These are phyloP conservation scores for Begonia peltatifolia DNA, from an alignment of 306 rosid genomes.

Conservation along the genomic window DNA sequence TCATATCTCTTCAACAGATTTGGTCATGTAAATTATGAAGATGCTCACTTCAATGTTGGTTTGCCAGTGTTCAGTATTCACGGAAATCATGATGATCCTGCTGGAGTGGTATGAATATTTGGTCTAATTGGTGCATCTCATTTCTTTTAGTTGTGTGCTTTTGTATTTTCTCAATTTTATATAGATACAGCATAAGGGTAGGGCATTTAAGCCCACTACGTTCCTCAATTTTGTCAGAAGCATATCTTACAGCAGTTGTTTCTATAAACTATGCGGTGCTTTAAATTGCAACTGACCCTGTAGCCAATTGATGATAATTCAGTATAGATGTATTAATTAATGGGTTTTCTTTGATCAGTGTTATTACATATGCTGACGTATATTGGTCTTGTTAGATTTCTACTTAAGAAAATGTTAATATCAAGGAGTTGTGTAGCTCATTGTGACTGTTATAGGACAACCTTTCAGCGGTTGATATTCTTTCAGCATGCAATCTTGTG, in stretches of 20 bases:
- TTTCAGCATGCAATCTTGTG: constrained; percentile 93
- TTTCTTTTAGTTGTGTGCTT: neutral
- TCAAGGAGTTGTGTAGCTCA: constrained; percentile 11
- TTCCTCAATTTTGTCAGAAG: constrained; percentile 2
- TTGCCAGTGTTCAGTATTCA: constrained; percentile 95
- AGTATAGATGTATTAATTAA: neutral
- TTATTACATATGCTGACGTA: neutral
- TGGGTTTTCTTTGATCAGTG: neutral
- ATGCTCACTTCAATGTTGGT: constrained; percentile 93
- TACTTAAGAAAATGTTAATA: constrained; percentile 13
- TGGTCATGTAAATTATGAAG: constrained; percentile 96
- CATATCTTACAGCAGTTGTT: neutral
- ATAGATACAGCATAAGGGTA: too few species aligned
- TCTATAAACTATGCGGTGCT: neutral
- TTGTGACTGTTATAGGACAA: constrained; percentile 68
- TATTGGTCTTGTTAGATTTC: constrained; percentile 5
- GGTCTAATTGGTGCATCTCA: neutral
- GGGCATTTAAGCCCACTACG: neutral
- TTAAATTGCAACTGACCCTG: neutral
- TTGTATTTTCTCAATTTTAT: neutral
- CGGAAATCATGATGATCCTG: constrained; percentile 98
- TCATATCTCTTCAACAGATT: constrained; percentile 34
- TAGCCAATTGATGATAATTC: neutral
- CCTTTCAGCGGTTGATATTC: constrained; percentile 98
- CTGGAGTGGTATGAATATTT: constrained; percentile 78